These are phyloP conservation scores for Malassezia pachydermatis DNA, from an alignment of 1,284 basidiomycete species.

Conservation along the genomic window DNA sequence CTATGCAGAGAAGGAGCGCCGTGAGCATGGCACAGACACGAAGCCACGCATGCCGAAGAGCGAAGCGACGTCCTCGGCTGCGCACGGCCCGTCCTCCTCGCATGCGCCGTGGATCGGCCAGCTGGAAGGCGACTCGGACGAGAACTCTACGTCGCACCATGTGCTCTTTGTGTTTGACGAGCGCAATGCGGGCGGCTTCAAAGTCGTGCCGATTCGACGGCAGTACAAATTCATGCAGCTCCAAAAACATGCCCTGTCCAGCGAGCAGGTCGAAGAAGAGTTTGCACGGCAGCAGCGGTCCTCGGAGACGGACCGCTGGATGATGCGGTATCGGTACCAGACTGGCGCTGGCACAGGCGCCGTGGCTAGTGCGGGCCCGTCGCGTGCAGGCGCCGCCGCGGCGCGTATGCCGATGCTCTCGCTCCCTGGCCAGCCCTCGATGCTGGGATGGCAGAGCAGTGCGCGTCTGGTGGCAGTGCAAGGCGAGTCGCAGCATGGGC, in stretches of 20 bases:
- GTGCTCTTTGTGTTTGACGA: slow-evolving; percentile 47
- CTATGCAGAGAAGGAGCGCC: slow-evolving; percentile 12
- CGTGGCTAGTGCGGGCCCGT: not conserved
- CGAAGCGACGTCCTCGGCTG: slow-evolving; percentile 18
- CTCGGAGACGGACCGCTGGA: slow-evolving; percentile 29
- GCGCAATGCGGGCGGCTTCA: slow-evolving; percentile 41
- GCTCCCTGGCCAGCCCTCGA: slow-evolving; percentile 7
- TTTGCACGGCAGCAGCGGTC: slow-evolving; percentile 30
- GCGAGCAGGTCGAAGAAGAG: slow-evolving; percentile 34
- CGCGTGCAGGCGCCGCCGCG: not conserved
- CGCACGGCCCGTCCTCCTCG: slow-evolving; percentile 8
- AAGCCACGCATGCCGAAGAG: slow-evolving; percentile 17
- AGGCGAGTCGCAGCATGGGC: slow-evolving; percentile 14
- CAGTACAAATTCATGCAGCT: slow-evolving; percentile 47
- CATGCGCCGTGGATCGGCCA: slow-evolving; percentile 47
- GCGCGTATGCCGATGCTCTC: slow-evolving; percentile 9
- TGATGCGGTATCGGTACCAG: slow-evolving; percentile 24
- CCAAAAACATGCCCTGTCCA: slow-evolving; percentile 30
- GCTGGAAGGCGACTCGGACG: slow-evolving; percentile 42
- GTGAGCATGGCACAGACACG: not conserved
- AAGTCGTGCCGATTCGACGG: slow-evolving; percentile 39
- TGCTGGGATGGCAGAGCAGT: slow-evolving; percentile 16
- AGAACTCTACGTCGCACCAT: slow-evolving; percentile 35
- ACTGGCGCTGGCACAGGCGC: slow-evolving; percentile 7
- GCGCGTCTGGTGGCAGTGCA: slow-evolving; percentile 13